A percentile compares a stretch with the other conserved stretches of the same genome.
phyloP scores from a whole-genome alignment of 148 eudicot species.

The Arbutus unedo region DNA sequence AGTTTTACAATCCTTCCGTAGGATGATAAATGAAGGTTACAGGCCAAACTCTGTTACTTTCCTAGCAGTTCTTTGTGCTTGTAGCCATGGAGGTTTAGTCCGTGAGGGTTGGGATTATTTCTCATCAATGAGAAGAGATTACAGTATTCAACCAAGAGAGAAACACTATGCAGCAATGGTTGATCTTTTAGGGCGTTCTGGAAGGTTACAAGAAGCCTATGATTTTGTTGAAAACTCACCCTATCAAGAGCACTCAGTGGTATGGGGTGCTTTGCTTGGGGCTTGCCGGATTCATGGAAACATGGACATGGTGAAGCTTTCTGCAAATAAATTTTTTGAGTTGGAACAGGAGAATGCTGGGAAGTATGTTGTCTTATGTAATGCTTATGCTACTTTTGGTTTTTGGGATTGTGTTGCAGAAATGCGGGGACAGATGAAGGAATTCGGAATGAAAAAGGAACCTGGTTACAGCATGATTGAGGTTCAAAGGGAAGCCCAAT shows the following conservation, averaged over 20 bases:
- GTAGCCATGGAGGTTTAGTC: constrained; percentile 90
- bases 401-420: constrained; percentile 63
- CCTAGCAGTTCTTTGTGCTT: constrained; percentile 88
- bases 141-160: constrained; percentile 59
- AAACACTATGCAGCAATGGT: constrained; percentile 82
- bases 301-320: constrained; percentile 53
- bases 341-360: constrained; percentile 71
- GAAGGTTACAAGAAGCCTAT: constrained; percentile 75
- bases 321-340: constrained; percentile 58
- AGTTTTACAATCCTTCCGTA: constrained; percentile 51
- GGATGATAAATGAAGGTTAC: constrained; percentile 69
- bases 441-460: constrained; percentile 62
- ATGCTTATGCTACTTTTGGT: constrained; percentile 62
- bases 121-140: constrained; percentile 58
- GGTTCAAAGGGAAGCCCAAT: constrained; percentile 52
- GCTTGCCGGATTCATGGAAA: constrained; percentile 76
- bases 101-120: constrained; percentile 70
- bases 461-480: constrained; percentile 87
- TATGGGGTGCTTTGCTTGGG: constrained; percentile 86
- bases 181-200: constrained; percentile 83
- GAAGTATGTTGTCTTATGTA: constrained; percentile 68
- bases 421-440: constrained; percentile 66
- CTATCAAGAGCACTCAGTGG: constrained; percentile 51
- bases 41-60: constrained; percentile 77
- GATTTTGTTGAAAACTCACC: constrained; percentile 54